Evolutionary conservation across 306 rosid genomes (phyloP).

Genomic region (Morella rubra): DNA sequence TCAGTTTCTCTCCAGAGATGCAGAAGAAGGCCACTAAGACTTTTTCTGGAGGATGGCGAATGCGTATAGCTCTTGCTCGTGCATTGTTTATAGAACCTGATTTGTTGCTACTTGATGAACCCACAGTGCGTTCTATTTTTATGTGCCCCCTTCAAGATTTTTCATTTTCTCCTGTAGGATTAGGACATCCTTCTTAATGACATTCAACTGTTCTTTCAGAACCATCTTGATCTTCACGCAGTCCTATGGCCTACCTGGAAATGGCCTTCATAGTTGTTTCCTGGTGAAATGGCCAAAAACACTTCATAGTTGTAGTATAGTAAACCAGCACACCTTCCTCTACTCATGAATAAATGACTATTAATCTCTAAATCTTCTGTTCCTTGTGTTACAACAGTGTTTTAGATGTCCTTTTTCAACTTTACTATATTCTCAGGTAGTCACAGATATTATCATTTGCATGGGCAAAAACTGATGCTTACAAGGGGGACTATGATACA

Average conservation of each 20-base stretch:
- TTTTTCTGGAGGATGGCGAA: conserved; percentile 99
- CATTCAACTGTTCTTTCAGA: conserved; percentile 48
- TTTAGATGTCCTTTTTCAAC: conserved; percentile 24
- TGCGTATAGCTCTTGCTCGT: conserved; percentile 99
- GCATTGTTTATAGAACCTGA: conserved; percentile 96
- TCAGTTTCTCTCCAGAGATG: conserved; percentile 94
- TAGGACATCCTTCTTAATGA: conserved; percentile 3
- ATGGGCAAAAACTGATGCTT: conserved; percentile 71
- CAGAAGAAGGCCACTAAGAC: conserved; percentile 82
- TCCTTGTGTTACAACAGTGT: background rate
- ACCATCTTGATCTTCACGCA: conserved; percentile 99
- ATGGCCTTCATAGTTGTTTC: conserved; percentile 99
- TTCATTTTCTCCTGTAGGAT: conserved; percentile 21
- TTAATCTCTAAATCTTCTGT: conserved; percentile 10
- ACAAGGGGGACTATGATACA: conserved; percentile 84
- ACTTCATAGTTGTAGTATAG: no score
- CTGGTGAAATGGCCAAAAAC: no score
- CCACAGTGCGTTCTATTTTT: conserved; percentile 61
- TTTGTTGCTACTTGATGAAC: conserved; percentile 91
- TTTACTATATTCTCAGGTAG: conserved; percentile 58
- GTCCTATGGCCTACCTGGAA: conserved; percentile 94
- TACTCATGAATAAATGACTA: conserved; percentile 8
- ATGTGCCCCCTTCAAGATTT: conserved; percentile 12
- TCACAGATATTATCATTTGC: conserved; percentile 90
- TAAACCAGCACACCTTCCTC: conserved; percentile 14